These are phyloP conservation scores for Pharus latifolius DNA, from an alignment of 176 grass and related monocot species.

Conservation along the genomic window DNA sequence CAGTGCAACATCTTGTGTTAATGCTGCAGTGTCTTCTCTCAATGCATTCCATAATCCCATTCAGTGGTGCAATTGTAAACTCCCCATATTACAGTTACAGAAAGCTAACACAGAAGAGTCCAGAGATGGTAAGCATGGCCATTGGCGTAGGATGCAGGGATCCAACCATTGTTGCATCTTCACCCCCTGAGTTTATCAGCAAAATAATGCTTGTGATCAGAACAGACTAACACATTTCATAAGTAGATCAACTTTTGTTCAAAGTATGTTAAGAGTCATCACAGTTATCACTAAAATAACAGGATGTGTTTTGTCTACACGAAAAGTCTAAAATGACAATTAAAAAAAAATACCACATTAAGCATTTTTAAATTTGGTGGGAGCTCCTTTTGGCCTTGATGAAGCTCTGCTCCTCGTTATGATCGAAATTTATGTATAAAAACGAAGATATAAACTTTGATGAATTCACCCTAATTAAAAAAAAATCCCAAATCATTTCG, in stretches of 20 bases:
- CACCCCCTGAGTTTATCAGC: conserved; percentile 51
- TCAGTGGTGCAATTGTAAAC: conserved; percentile 69
- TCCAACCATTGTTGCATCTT: conserved; percentile 96
- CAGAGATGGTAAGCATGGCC: conserved; percentile 84
- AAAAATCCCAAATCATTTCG: too few species aligned
- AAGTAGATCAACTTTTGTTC: neutral
- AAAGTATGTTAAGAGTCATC: neutral
- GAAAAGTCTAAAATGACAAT: too few species aligned
- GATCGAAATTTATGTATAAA: too few species aligned
- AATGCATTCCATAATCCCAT: conserved; percentile 87
- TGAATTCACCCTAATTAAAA: too few species aligned
- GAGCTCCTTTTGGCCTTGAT: too few species aligned
- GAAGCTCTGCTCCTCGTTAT: too few species aligned
- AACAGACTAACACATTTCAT: neutral
- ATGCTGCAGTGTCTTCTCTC: conserved; percentile 62
- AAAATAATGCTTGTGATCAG: conserved; percentile 1
- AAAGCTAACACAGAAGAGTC: conserved; percentile 91
- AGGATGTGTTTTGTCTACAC: too few species aligned
- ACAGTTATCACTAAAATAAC: neutral
- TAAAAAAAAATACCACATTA: too few species aligned
- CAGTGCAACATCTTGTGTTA: conserved; percentile 17
- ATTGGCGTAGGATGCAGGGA: conserved; percentile 85
- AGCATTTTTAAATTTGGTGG: too few species aligned
- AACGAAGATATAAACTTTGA: too few species aligned
- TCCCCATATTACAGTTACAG: conserved; percentile 83